Evolutionary conservation across 1,284 basidiomycete genomes (phyloP).

Genomic region (Irpex sp.): DNA sequence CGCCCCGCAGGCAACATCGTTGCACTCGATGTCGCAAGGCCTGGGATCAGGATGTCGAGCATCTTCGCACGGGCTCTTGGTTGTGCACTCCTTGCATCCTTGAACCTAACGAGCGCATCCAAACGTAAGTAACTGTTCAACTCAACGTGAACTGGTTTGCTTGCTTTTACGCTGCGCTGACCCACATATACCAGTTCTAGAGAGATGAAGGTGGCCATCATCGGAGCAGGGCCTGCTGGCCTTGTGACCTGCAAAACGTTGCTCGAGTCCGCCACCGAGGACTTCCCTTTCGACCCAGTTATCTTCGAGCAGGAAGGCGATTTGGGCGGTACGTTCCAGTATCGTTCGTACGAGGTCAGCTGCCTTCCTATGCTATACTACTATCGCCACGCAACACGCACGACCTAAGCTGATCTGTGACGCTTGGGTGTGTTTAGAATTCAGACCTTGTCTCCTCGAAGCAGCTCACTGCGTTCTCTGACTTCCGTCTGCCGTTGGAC

Average conservation of each 20-base stretch:
- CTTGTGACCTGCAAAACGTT: constrained; percentile 57
- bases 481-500: constrained; percentile 49
- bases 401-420: constrained; percentile 12
- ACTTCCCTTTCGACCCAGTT: constrained; percentile 43
- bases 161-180: no score
- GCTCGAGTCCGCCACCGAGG: constrained; percentile 35
- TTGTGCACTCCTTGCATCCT: not conserved
- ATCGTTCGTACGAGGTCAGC: constrained; percentile 35
- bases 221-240: constrained; percentile 57
- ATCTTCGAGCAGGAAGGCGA: constrained; percentile 57
- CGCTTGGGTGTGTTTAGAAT: constrained; percentile 31
- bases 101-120: no score
- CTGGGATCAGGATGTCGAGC: not conserved
- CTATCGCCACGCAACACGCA: no score
- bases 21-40: not conserved
- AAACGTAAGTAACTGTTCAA: no score
- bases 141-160: no score
- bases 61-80: not conserved
- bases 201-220: constrained; percentile 24
- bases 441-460: constrained; percentile 53
- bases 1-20: no score
- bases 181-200: no score
- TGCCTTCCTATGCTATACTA: not conserved
- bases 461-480: constrained; percentile 61
- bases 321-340: constrained; percentile 58